Conservation (phyloP, 2,329 filamentous ascomycete species). For the Macrophomina tecta region DNA sequence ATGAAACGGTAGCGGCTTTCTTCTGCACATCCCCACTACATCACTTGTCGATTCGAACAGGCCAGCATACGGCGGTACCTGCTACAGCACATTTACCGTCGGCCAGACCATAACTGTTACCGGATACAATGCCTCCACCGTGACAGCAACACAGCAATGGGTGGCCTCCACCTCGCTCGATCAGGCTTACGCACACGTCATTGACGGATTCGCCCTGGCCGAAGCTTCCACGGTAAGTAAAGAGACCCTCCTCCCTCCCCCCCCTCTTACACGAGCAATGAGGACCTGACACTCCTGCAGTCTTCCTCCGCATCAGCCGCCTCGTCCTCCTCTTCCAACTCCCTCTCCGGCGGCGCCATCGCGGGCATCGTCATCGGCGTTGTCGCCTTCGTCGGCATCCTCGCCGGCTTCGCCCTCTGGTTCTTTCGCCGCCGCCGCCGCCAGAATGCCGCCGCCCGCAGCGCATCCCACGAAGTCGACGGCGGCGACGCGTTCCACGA, state of each 20-base stretch:
- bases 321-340: conserved; percentile 25
- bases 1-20: conserved; percentile 31
- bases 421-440: conserved; percentile 29
- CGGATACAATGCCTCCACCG: conserved; percentile 32
- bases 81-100: conserved; percentile 35
- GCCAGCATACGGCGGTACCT: conserved; percentile 38
- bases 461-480: conserved; percentile 13
- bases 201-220: conserved; percentile 36
- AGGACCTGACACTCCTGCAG: background rate
- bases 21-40: conserved; percentile 32
- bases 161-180: conserved; percentile 23
- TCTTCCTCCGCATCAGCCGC: background rate
- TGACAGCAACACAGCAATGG: conserved; percentile 28
- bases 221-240: background rate
- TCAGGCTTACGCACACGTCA: conserved; percentile 38
- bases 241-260: background rate
- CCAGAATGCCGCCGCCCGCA: background rate
- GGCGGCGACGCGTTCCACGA: background rate
- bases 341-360: conserved; percentile 32
- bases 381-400: conserved; percentile 32
- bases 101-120: conserved; percentile 32
- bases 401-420: conserved; percentile 29
- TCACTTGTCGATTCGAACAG: conserved; percentile 31
- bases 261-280: background rate
- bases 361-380: conserved; percentile 35